These are phyloP conservation scores for Colletotrichum chrysophilum DNA, from an alignment of 2,329 filamentous ascomycete species.

Conservation along the genomic window DNA sequence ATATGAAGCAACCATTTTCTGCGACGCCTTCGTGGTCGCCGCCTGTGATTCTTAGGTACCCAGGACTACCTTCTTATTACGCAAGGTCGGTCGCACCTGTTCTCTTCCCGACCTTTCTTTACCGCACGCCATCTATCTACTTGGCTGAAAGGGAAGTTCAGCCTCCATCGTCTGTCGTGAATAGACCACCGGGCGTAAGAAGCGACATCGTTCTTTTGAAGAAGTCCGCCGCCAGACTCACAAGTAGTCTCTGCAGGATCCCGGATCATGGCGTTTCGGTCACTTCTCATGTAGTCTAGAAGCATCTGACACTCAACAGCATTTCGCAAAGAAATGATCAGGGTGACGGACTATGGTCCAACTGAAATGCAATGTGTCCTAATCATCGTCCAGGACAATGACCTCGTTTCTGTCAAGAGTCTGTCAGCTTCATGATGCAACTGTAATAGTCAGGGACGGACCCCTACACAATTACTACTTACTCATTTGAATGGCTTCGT, in stretches of 20 bases:
- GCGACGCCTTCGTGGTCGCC: background rate
- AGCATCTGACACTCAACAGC: background rate
- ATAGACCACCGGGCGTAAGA: accelerated
- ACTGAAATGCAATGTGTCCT: background rate
- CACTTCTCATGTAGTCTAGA: background rate
- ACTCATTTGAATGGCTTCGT: background rate
- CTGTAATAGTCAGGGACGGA: background rate
- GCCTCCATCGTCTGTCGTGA: accelerated
- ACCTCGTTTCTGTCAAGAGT: background rate
- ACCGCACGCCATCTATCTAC: accelerated
- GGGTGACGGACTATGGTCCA: background rate
- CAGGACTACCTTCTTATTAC: accelerated
- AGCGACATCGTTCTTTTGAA: no score
- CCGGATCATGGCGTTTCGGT: background rate
- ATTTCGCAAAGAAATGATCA: background rate
- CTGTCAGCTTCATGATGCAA: background rate
- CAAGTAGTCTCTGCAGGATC: background rate
- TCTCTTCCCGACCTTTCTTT: accelerated
- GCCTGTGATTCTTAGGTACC: background rate
- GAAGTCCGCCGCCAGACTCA: no score
- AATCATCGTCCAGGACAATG: background rate
- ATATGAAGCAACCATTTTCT: accelerated
- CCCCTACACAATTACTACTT: background rate
- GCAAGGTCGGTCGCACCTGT: accelerated
- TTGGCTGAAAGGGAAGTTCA: accelerated